phyloP scores from a whole-genome alignment of 1,139 yeast genomes.

The Debaryomycetaceae sp. region DNA sequence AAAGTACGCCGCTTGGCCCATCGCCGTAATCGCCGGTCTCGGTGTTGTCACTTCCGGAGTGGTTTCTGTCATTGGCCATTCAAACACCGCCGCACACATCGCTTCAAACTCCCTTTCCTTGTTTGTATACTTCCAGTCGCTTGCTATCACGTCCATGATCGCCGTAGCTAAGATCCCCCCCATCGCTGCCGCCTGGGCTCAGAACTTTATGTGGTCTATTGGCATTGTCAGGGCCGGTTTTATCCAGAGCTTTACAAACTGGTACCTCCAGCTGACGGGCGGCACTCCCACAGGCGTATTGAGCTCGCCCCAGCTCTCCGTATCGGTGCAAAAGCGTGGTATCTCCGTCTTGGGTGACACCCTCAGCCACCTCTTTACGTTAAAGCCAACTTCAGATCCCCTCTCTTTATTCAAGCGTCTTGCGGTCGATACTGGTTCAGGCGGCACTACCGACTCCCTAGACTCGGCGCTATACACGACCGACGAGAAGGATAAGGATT shows the following conservation, averaged over 20 bases:
- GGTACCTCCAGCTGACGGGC: constrained; percentile 97
- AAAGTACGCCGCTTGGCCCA: constrained; percentile 92
- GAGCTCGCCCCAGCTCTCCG: constrained; percentile 44
- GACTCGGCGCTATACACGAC: constrained; percentile 56
- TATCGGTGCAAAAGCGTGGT: constrained; percentile 57
- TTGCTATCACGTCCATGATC: constrained; percentile 93
- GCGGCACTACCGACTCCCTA: constrained; percentile 35
- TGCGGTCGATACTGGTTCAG: constrained; percentile 27
- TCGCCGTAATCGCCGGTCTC: constrained; percentile 81
- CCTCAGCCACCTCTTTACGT: constrained; percentile 7
- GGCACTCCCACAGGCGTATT: constrained; percentile 74
- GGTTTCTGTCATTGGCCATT: constrained; percentile 78
- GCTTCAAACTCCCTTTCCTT: constrained; percentile 91
- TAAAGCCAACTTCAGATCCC: constrained; percentile 10
- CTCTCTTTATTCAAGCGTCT: constrained; percentile 18
- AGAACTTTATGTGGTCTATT: constrained; percentile 93
- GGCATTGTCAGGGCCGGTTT: constrained; percentile 76
- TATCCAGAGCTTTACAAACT: constrained; percentile 77
- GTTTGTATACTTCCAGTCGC: constrained; percentile 85
- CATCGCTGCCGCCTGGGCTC: constrained; percentile 97
- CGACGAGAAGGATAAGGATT: constrained; percentile 48
- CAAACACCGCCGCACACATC: constrained; percentile 91
- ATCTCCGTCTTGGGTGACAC: constrained; percentile 8
- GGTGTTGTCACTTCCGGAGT: constrained; percentile 84
- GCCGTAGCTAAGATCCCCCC: constrained; percentile 92